Evolutionary conservation across 2,329 filamentous ascomycete genomes (phyloP), one percentile per base, ranked within the genome.

Genomic region (Pestalotiopsis sp.): DNA sequence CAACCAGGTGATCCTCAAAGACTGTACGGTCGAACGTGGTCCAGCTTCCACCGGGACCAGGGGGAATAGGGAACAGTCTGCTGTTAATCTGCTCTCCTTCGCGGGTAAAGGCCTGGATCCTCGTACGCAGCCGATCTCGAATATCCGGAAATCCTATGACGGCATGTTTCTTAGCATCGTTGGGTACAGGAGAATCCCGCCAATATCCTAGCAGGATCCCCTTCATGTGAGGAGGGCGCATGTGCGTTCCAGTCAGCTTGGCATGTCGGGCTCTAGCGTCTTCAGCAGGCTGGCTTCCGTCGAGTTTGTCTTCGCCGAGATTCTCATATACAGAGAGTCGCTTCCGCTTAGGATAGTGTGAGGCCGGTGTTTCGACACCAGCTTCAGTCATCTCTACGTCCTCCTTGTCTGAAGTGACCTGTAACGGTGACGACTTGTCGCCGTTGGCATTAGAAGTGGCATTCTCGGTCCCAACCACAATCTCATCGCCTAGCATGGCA

Each of bases 61-160:
- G 84, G 1, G 88, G 88, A 3, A 88, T 72, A 13, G 76, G 76
- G 73, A 39, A 87, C 80, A 74, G 83, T 83, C 36, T 79, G 56
- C 81, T 75, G 5, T 83, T 80, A 36, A 90, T 80, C 2, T 80
- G 74, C 12, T 86, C 82, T 13, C 87, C 87, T 2, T 78, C 74
- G 25, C 85, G 82, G 59, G 84, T 87, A 63, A 81, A 79, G 0
- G 81, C 79, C 72, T 88, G 86, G 49, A 90, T 86, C 6, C 88
- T 84, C 2, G 88, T 90, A 31, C 89, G 86, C 1, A 91, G 82
- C 1, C 88, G 83, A 66, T 90, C 88, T 20, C 87, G 81, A 12
- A 87, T 81, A 70, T 91, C 89, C 63, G 91, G 90, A 69, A 90
- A 91, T 4, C 88, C 89, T 63, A 88, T 85, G 0, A 91, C 86